A percentile compares a stretch with the other conserved stretches of the same genome.
phyloP scores from a whole-genome alignment of 2,329 filamentous ascomycete genomes.

The Drechslerella dactyloides region DNA sequence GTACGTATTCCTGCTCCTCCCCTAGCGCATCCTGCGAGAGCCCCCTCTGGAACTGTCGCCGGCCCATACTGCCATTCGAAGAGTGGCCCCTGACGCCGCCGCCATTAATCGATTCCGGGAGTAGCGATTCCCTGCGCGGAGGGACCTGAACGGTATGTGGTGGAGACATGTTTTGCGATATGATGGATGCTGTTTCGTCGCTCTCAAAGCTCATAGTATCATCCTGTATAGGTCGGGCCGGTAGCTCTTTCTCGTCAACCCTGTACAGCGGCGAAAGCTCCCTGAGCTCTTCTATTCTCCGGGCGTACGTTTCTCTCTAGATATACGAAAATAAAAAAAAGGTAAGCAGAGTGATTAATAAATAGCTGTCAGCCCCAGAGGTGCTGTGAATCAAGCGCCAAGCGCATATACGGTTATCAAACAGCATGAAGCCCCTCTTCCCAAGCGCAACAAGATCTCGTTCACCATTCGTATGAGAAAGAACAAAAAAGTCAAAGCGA shows the following conservation, averaged over 20 bases:
- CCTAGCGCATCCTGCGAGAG: slow-evolving; percentile 58
- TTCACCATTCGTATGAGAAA: neutral
- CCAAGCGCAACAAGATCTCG: neutral
- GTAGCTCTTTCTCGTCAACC: slow-evolving; percentile 75
- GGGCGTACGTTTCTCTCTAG: slow-evolving; percentile 86
- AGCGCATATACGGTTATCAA: too few relatives aligned
- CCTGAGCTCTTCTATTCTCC: slow-evolving; percentile 83
- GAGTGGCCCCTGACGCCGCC: slow-evolving; percentile 10
- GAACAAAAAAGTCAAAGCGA: slow-evolving; percentile 13
- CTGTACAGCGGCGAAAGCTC: slow-evolving; percentile 66
- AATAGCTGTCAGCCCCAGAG: slow-evolving; percentile 20
- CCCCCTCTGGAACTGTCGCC: slow-evolving; percentile 22
- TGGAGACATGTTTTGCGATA: slow-evolving; percentile 50
- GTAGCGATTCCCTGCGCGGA: slow-evolving; percentile 56
- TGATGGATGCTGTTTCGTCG: slow-evolving; percentile 37
- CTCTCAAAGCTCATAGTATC: slow-evolving; percentile 53
- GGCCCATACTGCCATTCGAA: slow-evolving; percentile 25
- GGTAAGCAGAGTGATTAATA: slow-evolving; percentile 12
- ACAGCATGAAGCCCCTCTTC: too few relatives aligned
- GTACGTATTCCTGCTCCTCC: slow-evolving; percentile 61
- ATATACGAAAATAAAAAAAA: neutral
- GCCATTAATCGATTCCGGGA: slow-evolving; percentile 53
- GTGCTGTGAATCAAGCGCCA: slow-evolving; percentile 11
- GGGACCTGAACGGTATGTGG: slow-evolving; percentile 55
- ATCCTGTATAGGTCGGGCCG: slow-evolving; percentile 68